Base-by-base conservation (phyloP, 352 stramenopile genomes). In the Pythium dissimile region DNA sequence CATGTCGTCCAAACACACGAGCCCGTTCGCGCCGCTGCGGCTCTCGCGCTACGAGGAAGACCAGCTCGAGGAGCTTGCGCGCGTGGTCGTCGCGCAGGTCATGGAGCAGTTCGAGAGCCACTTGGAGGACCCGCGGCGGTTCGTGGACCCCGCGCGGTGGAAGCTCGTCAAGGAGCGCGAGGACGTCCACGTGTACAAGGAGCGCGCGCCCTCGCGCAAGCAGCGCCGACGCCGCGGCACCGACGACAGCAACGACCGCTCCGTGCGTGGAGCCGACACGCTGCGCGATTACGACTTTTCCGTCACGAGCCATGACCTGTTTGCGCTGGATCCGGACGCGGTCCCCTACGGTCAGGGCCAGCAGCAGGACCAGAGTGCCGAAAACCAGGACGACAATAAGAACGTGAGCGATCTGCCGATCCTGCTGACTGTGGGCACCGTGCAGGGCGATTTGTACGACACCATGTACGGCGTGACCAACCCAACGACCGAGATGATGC, bases 401-500 rank as follows among this genome's bases (percentile, higher is more conserved):
- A n/a, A n/a, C 37, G 23, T 13, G 48, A 46, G 34, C 34, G 48
- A 56, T 15, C 47, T 74, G 52, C 72, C 76, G 43, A 49, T 73
- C 31, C 5, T 62, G 31, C 54, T 62, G 9, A 68, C 67, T 0
- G 63, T 75, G 13, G 73, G 73, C 15, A 75, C 67, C 18, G 53
- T 77, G 27, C 35, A 67, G 16, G 70, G 70, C 15, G 64, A 67
- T 5, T 64, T 83, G 0, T 70, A 80, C 46, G 71, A 83, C 64
- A 71, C 72, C 24, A 73, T 83, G 71, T 76, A 80, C 31, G 73
- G 73, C 34, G 54, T 80, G 3, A 56, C 60, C 8, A 78, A 69
- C n/a, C 67, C 65, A 24, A 79, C 71, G 35, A 38, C 59, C 46
- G 72, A 73, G 21, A 63, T 54, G 37, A 80, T 82, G 74, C 67